Base-by-base conservation (phyloP, 2,329 filamentous ascomycete species). In the Diaporthe vaccinii region DNA sequence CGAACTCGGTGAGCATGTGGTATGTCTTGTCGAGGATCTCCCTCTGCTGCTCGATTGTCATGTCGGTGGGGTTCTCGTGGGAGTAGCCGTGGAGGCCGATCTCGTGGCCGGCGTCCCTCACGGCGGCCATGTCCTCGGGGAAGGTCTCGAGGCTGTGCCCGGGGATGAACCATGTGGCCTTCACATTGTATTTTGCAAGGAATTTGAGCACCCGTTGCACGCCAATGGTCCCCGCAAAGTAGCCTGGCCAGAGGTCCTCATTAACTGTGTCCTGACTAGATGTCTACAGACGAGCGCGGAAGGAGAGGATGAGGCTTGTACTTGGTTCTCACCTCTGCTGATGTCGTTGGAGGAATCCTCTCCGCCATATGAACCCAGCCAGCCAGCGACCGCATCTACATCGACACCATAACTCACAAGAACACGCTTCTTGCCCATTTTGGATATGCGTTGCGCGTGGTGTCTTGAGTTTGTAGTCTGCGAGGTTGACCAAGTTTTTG, bases 21-120 rank as follows among this genome's bases (percentile, higher is more conserved):
- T 92, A 94, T 36, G 93, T 94, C 82, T 94, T 94, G 80, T 93
- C 91, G 6, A 96, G 88, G 22, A 96, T 92, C 74, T 94, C 93
- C 15, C 89, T 89, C 82, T 96, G 93, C 83, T 96, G 94, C 80
- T 95, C 93, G 1, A 93, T 82, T 0, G 89, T 93, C 7, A 93
- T 86, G 2, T 92, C 92, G 76, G 90, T 80, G 0, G 82, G 84
- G 68, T 85, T 82, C 17, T 82, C 78, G 51, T 81, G 78, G 75
- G 84, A 84, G 69, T 85, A 83, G 14, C 78, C 72, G 34, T 85
- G 80, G n/a, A 90, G 86, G 15, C 88, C 86, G 22, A 87, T 87
- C 78, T 87, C 85, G 77, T 88, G 86, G 0, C 85, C 86, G 2
- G 83, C 87, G 80, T 85, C 87, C 8, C 86, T 78, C 6, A 87